Evolutionary conservation across 2,329 filamentous ascomycete genomes (phyloP), one percentile per base, ranked within the genome.

Genomic region (Cadophora sp.): DNA sequence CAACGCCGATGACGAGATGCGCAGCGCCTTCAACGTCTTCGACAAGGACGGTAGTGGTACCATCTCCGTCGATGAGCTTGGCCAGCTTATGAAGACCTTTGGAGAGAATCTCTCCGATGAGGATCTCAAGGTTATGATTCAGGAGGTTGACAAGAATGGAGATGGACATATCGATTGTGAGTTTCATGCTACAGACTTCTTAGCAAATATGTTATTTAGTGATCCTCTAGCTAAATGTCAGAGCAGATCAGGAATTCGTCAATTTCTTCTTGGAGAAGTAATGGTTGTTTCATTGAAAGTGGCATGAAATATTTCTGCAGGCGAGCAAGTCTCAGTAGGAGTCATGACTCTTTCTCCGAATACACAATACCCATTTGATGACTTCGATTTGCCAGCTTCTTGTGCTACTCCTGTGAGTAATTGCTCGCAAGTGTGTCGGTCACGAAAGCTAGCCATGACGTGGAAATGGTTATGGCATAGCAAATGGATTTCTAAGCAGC

Each of bases 11-110:
- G 83, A 88, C 78, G 88, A 90, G 79, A 88, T 90, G 77, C 83
- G 85, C 74, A 86, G 87, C 77, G 88, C 88, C 63, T 90, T 90
- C 83, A 84, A 86, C 79, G 87, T 89, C 76, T 90, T 90, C 78
- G 88, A 90, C 79, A 85, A 86, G 76, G 88, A 90, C 76, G 86
- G 86, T 79, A 89, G 87, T 77, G 88, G 88, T 73, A 89, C 87
- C 77, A 90, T 90, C 79, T 87, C 85, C 31, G 84, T 86, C 64
- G 85, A 86, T 62, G 88, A 90, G 79, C 81, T 90, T 72, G 83
- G 85, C 73, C 83, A 86, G 74, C 86, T 90, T 78, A 88, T 90
- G 85, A 87, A 85, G 72, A 86, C 84, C 27, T 86, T 90, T 65
- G 88, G 88, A 72, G 87, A 90, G 82, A 86, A 88, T 77, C 79